phyloP scores from a whole-genome alignment of 139 green algal genomes.

The Chlorella vulgaris region DNA sequence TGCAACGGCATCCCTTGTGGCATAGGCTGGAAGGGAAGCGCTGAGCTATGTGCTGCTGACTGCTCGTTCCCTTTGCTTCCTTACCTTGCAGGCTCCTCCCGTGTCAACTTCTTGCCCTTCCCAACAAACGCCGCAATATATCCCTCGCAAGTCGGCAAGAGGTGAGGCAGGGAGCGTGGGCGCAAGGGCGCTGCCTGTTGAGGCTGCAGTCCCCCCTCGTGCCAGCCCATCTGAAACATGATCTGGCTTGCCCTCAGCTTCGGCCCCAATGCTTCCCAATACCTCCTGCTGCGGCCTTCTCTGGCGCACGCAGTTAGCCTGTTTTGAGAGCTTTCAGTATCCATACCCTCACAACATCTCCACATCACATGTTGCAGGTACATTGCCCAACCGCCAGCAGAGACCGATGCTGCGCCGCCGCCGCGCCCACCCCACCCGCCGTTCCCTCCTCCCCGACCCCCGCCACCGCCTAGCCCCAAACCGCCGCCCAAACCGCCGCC shows the following conservation, averaged over 20 bases:
- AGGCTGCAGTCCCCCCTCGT: too few species aligned
- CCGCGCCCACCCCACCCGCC: slow-evolving; percentile 1
- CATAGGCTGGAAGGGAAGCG: too few species aligned
- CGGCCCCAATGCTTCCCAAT: too few species aligned
- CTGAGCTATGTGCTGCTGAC: too few species aligned
- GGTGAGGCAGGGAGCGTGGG: background rate
- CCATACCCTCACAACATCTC: background rate
- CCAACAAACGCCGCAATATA: background rate
- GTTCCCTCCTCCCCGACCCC: slow-evolving; percentile 3
- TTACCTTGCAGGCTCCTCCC: slow-evolving; percentile 7
- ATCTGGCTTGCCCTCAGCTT: too few species aligned
- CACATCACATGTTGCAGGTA: background rate
- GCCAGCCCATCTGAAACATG: too few species aligned
- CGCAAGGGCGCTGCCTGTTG: background rate
- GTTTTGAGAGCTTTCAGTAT: background rate
- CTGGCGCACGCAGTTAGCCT: background rate
- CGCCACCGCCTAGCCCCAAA: background rate
- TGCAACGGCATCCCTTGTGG: background rate
- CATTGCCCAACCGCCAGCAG: background rate
- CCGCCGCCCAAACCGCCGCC: slow-evolving; percentile 20
- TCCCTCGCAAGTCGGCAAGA: slow-evolving; percentile 21
- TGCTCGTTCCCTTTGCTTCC: background rate
- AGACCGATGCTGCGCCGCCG: background rate
- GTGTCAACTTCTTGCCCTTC: background rate
- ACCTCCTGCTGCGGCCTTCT: background rate